Percentiles rank a stretch among this genome's conserved stretches.
phyloP scores from a whole-genome alignment of 495 filamentous ascomycete species.

The Hypoxylon perforatum region DNA sequence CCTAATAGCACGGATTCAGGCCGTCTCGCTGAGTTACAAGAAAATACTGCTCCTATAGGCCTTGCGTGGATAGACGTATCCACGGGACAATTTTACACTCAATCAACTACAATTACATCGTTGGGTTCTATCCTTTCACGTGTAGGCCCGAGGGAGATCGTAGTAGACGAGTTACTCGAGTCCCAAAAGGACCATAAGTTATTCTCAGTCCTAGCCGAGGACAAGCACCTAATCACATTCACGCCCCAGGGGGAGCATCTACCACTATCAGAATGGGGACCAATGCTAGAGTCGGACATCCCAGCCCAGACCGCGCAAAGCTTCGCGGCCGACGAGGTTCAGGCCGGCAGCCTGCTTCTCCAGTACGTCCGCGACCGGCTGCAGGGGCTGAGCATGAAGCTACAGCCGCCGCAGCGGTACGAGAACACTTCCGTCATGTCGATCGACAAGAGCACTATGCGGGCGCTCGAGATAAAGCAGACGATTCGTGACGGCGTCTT shows the following conservation, averaged over 20 bases:
- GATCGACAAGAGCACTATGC: conserved; percentile 91
- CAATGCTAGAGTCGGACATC: conserved; percentile 78
- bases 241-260: conserved; percentile 56
- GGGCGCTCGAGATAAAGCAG: conserved; percentile 86
- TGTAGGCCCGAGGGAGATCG: conserved; percentile 85
- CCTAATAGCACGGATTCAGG: conserved; percentile 20
- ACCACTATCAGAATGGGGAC: conserved; percentile 73
- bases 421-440: conserved; percentile 80
- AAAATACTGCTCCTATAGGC: conserved; percentile 65
- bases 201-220: conserved; percentile 62
- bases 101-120: conserved; percentile 76
- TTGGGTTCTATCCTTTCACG: conserved; percentile 82
- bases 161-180: conserved; percentile 73
- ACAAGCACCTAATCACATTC: conserved; percentile 69
- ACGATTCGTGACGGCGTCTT: conserved; percentile 80
- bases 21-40: conserved; percentile 16
- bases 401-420: conserved; percentile 82
- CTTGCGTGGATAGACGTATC: conserved; percentile 95
- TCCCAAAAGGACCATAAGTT: conserved; percentile 56
- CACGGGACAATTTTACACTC: conserved; percentile 92
- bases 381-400: conserved; percentile 80
- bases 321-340: conserved; percentile 65
- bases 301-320: conserved; percentile 52
- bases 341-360: conserved; percentile 79
- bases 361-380: conserved; percentile 84